Base-by-base conservation (phyloP, 768 basidiomycete species). In the Lepiota venenata region DNA sequence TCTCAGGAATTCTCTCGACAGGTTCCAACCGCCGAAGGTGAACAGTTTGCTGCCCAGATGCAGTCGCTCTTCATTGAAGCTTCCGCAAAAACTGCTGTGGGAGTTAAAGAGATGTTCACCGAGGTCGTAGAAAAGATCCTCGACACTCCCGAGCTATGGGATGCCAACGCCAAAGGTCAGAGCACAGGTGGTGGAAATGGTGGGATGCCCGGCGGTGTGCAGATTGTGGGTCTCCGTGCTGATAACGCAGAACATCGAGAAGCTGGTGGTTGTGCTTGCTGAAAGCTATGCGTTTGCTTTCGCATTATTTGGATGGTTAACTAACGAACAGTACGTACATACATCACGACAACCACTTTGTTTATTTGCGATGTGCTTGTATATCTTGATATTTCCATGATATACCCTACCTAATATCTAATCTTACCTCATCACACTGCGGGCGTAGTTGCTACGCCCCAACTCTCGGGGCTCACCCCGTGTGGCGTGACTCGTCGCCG, bases 21-120 rank as follows among this genome's bases (percentile, higher is more conserved):
- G 66, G 95, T 99, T 2, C 68, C 90, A 0, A 84, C 82, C 4
- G 70, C 80, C 0, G 93, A 98, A 64, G 96, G 85, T 1, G 72
- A 83, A 55, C 77, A 79, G 1, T 98, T 96, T 60, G 96, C 96
- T 0, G 73, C 74, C 21, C 80, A 89, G 29, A 92, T 93, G 80
- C 81, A 82, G 15, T 89, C 87, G 16, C 73, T 93, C 42, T 98
- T 98, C 70, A 74, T 98, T 40, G 96, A 98, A 72, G 86, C 92
- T 0, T 91, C 88, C 0, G 96, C 96, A 0, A 98, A 98, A 82
- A 97, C 92, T 0, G 82, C 87, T 7, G 76, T 90, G 0, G 87
- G 88, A 14, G 94, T 98, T 5, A 77, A 76, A 27, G 90, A 92
- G 42, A 84, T 87, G 2, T 81, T 82, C 58, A 72, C 69, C 25